Evolutionary conservation across 441 rosid genomes (phyloP).

Genomic region (Raphanus hybrid): DNA sequence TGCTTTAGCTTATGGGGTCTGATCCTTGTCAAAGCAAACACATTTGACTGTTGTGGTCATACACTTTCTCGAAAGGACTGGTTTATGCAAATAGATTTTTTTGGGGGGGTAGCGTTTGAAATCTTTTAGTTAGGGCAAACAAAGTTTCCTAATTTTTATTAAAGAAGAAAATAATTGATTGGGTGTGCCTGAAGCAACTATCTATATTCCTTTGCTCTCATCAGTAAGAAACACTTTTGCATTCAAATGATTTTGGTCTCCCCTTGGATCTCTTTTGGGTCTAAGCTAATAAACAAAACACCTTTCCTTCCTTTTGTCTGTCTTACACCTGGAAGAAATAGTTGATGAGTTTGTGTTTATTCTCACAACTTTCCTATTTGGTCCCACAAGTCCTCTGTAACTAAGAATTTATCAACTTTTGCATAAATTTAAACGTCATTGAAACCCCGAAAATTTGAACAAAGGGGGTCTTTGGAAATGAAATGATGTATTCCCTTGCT

Average conservation of each 20-base stretch:
- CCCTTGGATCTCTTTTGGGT: slow-evolving; percentile 82
- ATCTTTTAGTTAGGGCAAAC: slow-evolving; percentile 42
- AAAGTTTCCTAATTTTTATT: slow-evolving; percentile 47
- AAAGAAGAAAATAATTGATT: slow-evolving; percentile 39
- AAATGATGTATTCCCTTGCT: not conserved
- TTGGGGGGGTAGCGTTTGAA: slow-evolving; percentile 31
- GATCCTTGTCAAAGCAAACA: slow-evolving; percentile 36
- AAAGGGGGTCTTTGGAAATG: slow-evolving; percentile 17
- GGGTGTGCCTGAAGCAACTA: slow-evolving; percentile 64
- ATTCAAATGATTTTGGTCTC: slow-evolving; percentile 63
- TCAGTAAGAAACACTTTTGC: slow-evolving; percentile 70
- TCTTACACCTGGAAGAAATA: slow-evolving; percentile 65
- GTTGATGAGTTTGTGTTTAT: slow-evolving; percentile 49
- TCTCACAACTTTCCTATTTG: slow-evolving; percentile 35
- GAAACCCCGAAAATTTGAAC: slow-evolving; percentile 10
- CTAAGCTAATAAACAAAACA: slow-evolving; percentile 55
- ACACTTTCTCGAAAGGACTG: slow-evolving; percentile 35
- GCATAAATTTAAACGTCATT: slow-evolving; percentile 4
- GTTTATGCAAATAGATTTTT: slow-evolving; percentile 28
- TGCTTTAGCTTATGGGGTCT: slow-evolving; percentile 40
- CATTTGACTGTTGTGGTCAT: slow-evolving; percentile 43
- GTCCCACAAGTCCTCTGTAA: slow-evolving; percentile 35
- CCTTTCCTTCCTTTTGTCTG: slow-evolving; percentile 30
- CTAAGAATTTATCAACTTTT: slow-evolving; percentile 28
- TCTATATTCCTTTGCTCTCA: slow-evolving; percentile 53